phyloP scores from a whole-genome alignment of 2,329 filamentous ascomycete species.

The Xylariaceae sp. region DNA sequence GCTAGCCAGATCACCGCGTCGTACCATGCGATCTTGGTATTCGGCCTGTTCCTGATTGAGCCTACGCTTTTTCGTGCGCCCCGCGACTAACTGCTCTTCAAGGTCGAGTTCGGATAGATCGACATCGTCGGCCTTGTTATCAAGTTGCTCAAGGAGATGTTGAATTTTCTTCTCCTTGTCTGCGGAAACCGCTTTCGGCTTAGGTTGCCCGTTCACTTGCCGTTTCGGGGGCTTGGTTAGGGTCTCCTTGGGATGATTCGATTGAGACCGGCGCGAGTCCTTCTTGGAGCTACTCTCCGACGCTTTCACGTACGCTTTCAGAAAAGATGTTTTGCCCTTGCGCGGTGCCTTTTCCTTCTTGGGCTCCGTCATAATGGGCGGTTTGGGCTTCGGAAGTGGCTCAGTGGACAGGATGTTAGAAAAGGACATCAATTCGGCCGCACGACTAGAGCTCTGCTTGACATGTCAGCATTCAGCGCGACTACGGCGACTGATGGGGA shows the following conservation, averaged over 20 bases:
- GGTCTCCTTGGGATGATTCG: slow-evolving; percentile 41
- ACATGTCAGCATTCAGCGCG: slow-evolving; percentile 10
- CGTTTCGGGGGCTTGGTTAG: slow-evolving; percentile 51
- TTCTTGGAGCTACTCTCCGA: slow-evolving; percentile 44
- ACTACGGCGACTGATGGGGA: neutral
- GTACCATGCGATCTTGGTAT: slow-evolving; percentile 56
- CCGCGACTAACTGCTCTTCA: slow-evolving; percentile 44
- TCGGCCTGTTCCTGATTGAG: slow-evolving; percentile 62
- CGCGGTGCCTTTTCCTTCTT: slow-evolving; percentile 36
- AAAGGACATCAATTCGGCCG: slow-evolving; percentile 88
- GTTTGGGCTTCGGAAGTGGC: slow-evolving; percentile 51
- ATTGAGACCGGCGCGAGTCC: slow-evolving; percentile 45
- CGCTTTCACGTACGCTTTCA: slow-evolving; percentile 46
- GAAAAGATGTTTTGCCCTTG: slow-evolving; percentile 42
- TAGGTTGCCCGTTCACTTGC: slow-evolving; percentile 54
- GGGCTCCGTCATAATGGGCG: slow-evolving; percentile 33
- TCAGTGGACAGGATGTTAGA: slow-evolving; percentile 89
- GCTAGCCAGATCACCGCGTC: slow-evolving; percentile 55
- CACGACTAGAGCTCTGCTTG: slow-evolving; percentile 62
- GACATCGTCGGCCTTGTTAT: slow-evolving; percentile 38
- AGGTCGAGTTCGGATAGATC: slow-evolving; percentile 40
- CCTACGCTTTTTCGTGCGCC: slow-evolving; percentile 61
- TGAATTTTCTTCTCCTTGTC: slow-evolving; percentile 67
- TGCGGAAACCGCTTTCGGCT: slow-evolving; percentile 46
- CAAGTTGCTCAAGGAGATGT: slow-evolving; percentile 50